Evolutionary conservation across 2,329 filamentous ascomycete genomes (phyloP).

Genomic region (Emericellopsis cladophorae): DNA sequence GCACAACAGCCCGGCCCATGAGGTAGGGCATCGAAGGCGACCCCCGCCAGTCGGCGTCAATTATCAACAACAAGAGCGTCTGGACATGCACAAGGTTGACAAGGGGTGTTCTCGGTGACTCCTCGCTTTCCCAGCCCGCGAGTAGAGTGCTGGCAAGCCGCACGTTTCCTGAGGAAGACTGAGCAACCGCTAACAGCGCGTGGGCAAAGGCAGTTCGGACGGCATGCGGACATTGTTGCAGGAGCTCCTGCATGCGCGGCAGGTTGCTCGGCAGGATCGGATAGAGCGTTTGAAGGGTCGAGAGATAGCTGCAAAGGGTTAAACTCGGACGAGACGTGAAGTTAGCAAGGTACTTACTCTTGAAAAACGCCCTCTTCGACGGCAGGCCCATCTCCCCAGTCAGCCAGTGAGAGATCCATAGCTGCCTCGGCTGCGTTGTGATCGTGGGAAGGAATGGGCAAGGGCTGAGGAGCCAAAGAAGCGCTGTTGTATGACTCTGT

Average conservation of each 20-base stretch:
- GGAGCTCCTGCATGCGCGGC: constrained; percentile 37
- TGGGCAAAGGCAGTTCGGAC: constrained; percentile 53
- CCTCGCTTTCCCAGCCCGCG: constrained; percentile 35
- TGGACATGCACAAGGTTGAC: constrained; percentile 50
- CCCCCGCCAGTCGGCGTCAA: constrained; percentile 46
- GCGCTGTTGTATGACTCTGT: constrained; percentile 25
- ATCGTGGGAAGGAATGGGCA: constrained; percentile 22
- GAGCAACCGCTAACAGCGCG: constrained; percentile 44
- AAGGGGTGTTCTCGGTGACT: constrained; percentile 21
- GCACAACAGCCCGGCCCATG: constrained; percentile 51
- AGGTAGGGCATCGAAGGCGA: constrained; percentile 36
- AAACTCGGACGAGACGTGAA: not conserved
- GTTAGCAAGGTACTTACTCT: constrained; percentile 20
- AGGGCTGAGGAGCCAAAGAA: constrained; percentile 32
- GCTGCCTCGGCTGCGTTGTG: constrained; percentile 20
- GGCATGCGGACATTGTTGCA: constrained; percentile 40
- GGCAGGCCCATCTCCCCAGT: constrained; percentile 17
- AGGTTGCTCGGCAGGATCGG: constrained; percentile 51
- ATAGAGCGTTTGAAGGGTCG: constrained; percentile 52
- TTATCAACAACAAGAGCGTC: constrained; percentile 50
- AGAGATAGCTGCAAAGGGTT: constrained; percentile 39
- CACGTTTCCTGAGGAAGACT: constrained; percentile 25
- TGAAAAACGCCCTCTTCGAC: constrained; percentile 32
- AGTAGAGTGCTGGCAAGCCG: constrained; percentile 33
- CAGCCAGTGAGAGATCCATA: constrained; percentile 21